A percentile compares a stretch with the other conserved stretches of the same genome.
Evolutionary conservation across 1,139 yeast genomes (phyloP).

Genomic region (Taphrina sp.): DNA sequence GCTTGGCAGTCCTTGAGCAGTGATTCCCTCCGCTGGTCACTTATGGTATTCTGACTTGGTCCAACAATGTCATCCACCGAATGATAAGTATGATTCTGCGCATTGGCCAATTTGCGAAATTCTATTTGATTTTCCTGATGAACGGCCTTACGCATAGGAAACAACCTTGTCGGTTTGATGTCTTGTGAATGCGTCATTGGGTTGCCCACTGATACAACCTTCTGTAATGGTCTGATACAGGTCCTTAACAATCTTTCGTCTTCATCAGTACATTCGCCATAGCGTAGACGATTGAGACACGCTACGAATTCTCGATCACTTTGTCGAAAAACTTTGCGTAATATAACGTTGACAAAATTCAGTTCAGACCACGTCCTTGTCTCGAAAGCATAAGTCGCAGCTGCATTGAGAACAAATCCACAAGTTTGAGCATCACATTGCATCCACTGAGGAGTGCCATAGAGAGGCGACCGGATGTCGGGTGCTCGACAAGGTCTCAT

Average conservation of each 20-base stretch:
- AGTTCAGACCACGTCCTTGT: conserved; percentile 67
- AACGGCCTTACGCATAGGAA: conserved; percentile 79
- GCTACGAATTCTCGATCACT: conserved; percentile 75
- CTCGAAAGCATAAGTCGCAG: conserved; percentile 69
- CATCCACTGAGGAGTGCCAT: conserved; percentile 7
- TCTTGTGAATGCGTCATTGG: conserved; percentile 47
- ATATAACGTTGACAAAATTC: conserved; percentile 63
- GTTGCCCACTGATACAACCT: conserved; percentile 49
- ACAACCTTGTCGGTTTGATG: conserved; percentile 84
- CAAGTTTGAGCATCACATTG: not conserved
- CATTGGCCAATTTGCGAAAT: conserved; percentile 54
- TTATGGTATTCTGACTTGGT: conserved; percentile 33
- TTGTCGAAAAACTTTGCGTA: conserved; percentile 85
- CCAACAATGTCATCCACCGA: conserved; percentile 45
- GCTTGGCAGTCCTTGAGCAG: conserved; percentile 70
- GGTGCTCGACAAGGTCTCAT: not conserved
- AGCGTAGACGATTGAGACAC: conserved; percentile 84
- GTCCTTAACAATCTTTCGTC: conserved; percentile 49
- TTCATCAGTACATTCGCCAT: conserved; percentile 49
- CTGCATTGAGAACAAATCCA: conserved; percentile 38
- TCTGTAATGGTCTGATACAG: conserved; percentile 56
- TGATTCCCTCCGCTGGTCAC: conserved; percentile 42
- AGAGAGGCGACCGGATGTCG: not conserved
- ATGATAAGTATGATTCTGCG: conserved; percentile 59
- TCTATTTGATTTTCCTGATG: conserved; percentile 67